Percentiles rank a stretch among this genome's conserved stretches.
Evolutionary conservation across 2,329 filamentous ascomycete species (phyloP).

Genomic region (Diaporthe eres): DNA sequence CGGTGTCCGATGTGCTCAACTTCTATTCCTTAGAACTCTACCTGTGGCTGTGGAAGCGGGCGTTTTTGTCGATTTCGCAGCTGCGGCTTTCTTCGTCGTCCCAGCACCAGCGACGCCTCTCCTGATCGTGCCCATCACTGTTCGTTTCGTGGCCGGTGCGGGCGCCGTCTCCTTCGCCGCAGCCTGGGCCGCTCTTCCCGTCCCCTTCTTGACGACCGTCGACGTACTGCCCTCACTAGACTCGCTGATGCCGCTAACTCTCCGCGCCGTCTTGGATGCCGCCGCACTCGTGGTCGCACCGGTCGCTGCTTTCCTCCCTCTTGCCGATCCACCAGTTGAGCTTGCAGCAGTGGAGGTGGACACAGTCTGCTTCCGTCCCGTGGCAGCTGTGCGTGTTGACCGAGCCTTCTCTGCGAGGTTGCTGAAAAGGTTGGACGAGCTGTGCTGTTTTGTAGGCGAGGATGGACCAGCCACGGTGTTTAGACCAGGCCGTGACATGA

Average conservation of each 20-base stretch:
- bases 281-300: slow-evolving; percentile 53
- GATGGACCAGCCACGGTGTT: slow-evolving; percentile 72
- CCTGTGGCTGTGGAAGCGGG: slow-evolving; percentile 57
- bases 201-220: slow-evolving; percentile 73
- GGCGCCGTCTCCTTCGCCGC: slow-evolving; percentile 54
- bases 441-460: slow-evolving; percentile 73
- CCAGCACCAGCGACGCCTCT: slow-evolving; percentile 63
- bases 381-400: slow-evolving; percentile 59
- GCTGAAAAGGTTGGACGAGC: slow-evolving; percentile 61
- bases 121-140: slow-evolving; percentile 67
- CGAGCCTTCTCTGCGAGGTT: slow-evolving; percentile 74
- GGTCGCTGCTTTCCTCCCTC: slow-evolving; percentile 45
- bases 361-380: slow-evolving; percentile 37
- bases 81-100: slow-evolving; percentile 65
- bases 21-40: slow-evolving; percentile 70
- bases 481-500: slow-evolving; percentile 66
- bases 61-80: slow-evolving; percentile 54
- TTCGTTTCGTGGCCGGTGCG: slow-evolving; percentile 61
- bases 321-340: slow-evolving; percentile 51
- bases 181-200: slow-evolving; percentile 49
- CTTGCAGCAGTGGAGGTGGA: slow-evolving; percentile 55
- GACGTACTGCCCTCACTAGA: slow-evolving; percentile 75
- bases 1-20: slow-evolving; percentile 47
- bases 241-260: slow-evolving; percentile 73
- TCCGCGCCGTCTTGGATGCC: slow-evolving; percentile 61